Conservation (phyloP, 1,284 basidiomycete genomes). For the Takashimella koratensis region DNA sequence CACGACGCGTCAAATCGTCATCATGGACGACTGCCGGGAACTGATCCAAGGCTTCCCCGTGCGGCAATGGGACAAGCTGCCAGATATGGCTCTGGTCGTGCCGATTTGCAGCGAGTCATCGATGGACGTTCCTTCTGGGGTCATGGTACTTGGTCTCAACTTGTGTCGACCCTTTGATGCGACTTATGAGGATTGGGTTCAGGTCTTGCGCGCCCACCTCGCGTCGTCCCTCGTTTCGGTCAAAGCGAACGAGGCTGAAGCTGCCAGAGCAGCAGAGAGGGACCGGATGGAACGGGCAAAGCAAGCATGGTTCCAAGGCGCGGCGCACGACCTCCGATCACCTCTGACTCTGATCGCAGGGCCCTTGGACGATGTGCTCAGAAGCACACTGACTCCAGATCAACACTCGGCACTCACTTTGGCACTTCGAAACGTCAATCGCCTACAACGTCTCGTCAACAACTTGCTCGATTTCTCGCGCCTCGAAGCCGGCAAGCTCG, state of each 20-base stretch:
- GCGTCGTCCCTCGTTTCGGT: conserved; percentile 9
- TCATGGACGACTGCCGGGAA: conserved; percentile 29
- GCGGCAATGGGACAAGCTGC: conserved; percentile 35
- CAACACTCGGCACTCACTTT: conserved; percentile 16
- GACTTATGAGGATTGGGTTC: conserved; percentile 31
- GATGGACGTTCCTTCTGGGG: conserved; percentile 18
- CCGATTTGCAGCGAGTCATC: conserved; percentile 28
- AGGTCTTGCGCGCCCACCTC: conserved; percentile 14
- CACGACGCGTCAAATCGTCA: conserved; percentile 16
- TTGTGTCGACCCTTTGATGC: conserved; percentile 26
- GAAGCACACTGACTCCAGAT: conserved; percentile 5
- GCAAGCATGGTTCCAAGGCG: conserved; percentile 28
- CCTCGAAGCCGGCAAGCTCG: conserved; percentile 30
- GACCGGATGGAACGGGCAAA: conserved; percentile 19
- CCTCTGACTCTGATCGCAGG: conserved; percentile 32
- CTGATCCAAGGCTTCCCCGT: conserved; percentile 27
- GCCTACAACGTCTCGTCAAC: conserved; percentile 32
- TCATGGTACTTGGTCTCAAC: conserved; percentile 43
- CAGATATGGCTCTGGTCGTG: conserved; percentile 39
- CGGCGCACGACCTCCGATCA: conserved; percentile 29
- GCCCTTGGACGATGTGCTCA: conserved; percentile 31
- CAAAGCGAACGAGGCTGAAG: conserved; percentile 7
- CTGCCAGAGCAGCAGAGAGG: conserved; percentile 6
- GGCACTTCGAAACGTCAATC: conserved; percentile 28
- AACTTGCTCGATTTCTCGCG: conserved; percentile 33